phyloP scores from a whole-genome alignment of 345 rosid species.

The Mangifera indica region DNA sequence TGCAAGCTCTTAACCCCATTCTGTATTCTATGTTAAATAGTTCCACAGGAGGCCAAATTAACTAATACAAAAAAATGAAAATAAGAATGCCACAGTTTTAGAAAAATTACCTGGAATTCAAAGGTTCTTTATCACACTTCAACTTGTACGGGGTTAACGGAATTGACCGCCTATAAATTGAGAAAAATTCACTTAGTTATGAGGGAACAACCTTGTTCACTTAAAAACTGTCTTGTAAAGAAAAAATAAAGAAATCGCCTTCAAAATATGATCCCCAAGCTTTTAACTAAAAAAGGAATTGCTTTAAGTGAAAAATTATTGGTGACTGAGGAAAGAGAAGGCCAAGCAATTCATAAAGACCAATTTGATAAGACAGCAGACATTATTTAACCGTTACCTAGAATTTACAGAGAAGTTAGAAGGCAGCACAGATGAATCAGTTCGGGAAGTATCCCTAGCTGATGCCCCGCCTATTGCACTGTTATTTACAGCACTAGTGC shows the following conservation, averaged over 20 bases:
- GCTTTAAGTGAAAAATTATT: neutral
- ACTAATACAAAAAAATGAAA: neutral
- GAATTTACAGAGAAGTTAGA: slow-evolving; percentile 62
- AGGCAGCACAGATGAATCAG: slow-evolving; percentile 74
- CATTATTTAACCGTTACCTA: slow-evolving; percentile 42
- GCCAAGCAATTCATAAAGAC: neutral
- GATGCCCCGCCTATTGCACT: slow-evolving; percentile 72
- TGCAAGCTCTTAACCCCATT: neutral
- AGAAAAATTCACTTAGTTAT: slow-evolving; percentile 7
- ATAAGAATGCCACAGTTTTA: neutral
- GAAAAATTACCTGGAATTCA: slow-evolving; percentile 73
- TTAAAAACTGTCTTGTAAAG: neutral
- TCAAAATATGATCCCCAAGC: slow-evolving; percentile 1
- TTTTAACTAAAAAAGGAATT: neutral
- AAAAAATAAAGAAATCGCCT: neutral
- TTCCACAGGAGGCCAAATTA: neutral
- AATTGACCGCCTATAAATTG: slow-evolving; percentile 63
- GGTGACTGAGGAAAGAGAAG: neutral
- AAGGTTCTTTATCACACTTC: slow-evolving; percentile 88
- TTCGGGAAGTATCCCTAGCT: slow-evolving; percentile 66
- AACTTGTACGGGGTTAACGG: slow-evolving; percentile 73
- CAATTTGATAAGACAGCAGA: neutral
- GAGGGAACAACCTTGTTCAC: neutral
- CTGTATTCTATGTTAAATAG: slow-evolving; percentile 2
- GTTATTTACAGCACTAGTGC: slow-evolving; percentile 96